Conservation (phyloP, 2,329 filamentous ascomycete species). For the Hypoxylon sp. region DNA sequence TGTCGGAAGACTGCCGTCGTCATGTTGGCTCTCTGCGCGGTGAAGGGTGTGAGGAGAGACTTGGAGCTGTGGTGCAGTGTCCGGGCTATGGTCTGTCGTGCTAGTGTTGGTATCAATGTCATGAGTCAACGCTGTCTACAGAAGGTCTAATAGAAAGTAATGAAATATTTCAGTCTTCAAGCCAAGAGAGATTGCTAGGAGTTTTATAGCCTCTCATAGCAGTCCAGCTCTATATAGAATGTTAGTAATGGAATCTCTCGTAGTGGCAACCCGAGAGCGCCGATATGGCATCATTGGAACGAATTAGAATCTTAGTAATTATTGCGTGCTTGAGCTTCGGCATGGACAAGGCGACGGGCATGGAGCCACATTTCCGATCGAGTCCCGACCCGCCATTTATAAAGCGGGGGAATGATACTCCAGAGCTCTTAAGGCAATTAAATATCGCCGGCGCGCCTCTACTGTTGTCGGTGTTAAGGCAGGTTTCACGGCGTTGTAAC, state of each 20-base stretch:
- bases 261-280: conserved; percentile 16
- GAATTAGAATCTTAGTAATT: conserved; percentile 16
- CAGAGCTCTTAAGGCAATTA: too few relatives aligned
- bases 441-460: too few relatives aligned
- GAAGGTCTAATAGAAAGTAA: neutral
- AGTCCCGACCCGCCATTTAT: conserved; percentile 19
- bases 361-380: conserved; percentile 11
- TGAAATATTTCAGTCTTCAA: neutral
- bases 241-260: conserved; percentile 1
- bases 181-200: neutral
- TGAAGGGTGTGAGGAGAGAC: neutral
- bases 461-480: too few relatives aligned
- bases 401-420: conserved; percentile 21
- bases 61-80: conserved; percentile 1
- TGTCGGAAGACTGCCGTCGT: conserved; percentile 67
- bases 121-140: conserved; percentile 8
- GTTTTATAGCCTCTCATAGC: conserved; percentile 2
- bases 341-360: too few relatives aligned
- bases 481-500: too few relatives aligned
- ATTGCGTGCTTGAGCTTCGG: conserved; percentile 17
- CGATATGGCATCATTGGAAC: conserved; percentile 24
- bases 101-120: conserved; percentile 15
- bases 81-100: conserved; percentile 23
- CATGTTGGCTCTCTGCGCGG: conserved; percentile 51
- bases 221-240: neutral